Base-by-base conservation (phyloP, 2,329 filamentous ascomycete genomes). In the Curvularia eragrostidis region DNA sequence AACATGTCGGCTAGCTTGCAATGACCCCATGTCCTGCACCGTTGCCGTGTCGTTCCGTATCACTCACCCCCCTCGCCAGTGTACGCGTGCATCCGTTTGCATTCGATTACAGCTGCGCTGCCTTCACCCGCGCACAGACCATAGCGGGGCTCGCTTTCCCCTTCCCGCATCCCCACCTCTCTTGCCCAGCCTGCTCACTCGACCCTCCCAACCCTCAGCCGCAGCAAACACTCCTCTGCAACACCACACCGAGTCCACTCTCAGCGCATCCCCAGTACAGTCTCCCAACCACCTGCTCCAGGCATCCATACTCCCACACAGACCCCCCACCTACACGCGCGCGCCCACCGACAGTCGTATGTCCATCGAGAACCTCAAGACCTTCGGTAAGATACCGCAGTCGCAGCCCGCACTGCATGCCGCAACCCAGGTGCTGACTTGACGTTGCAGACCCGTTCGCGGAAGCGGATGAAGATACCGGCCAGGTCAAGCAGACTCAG, bases 391-490 rank as follows among this genome's bases (percentile, higher is more conserved):
- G 49, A 53, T 21, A 47, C 36, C 38, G 38, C 48, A 32, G 24
- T n/a, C 24, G 24, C 42, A 12, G 24, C 42, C 42, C 23, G 15
- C 10, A 10, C 26, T 30, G 43, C 41, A 53, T 19, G 10, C 49
- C 49, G 46, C 46, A 28, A 53, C 15, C 23, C 46, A 34, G 30
- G n/a, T 44, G 48, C 58, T 60, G 34, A 60, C 34, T 6, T 15
- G 2, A 41, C 23, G 10, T 18, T 18, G 30, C 41, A 60, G 58
- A 99, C 90, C 95, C 95, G 90, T 99, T 99, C 93, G 95, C 95
- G 90, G 95, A 98, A 91, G 95, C 93, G 88, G 95, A 97, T 92
- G 94, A 97, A 89, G 93, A 96, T 82, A 93, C 91, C 81, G 93
- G 93, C 86, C 91, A 96, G 84, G 90, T 89, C 80, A 95, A 95